phyloP scores from a whole-genome alignment of 371 early-diverging fungal genomes.

The Mortierella sp. region DNA sequence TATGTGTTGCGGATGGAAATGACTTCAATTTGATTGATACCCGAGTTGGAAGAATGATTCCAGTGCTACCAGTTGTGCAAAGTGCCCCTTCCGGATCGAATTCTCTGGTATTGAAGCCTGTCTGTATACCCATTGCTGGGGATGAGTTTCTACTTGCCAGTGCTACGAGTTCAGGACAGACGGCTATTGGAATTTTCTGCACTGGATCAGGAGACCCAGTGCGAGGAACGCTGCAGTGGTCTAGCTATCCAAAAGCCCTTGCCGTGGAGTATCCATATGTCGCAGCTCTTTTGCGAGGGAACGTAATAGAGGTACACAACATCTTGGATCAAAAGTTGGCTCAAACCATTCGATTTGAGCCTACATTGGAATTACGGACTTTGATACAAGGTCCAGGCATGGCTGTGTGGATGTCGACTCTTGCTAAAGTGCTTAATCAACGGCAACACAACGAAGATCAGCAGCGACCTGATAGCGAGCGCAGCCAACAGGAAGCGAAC shows the following conservation, averaged over 20 bases:
- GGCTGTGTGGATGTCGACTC: slow-evolving; percentile 58
- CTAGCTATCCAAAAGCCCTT: slow-evolving; percentile 74
- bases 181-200: slow-evolving; percentile 82
- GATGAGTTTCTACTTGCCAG: slow-evolving; percentile 83
- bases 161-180: slow-evolving; percentile 66
- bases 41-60: slow-evolving; percentile 61
- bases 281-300: slow-evolving; percentile 75
- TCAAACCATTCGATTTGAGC: slow-evolving; percentile 68
- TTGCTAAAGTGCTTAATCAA: slow-evolving; percentile 18
- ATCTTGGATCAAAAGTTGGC: slow-evolving; percentile 74
- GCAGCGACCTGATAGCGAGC: background rate
- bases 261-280: slow-evolving; percentile 85
- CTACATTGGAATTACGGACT: slow-evolving; percentile 62
- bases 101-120: slow-evolving; percentile 66
- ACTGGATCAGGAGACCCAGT: slow-evolving; percentile 77
- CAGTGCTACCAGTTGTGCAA: slow-evolving; percentile 74
- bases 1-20: slow-evolving; percentile 77
- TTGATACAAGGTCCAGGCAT: slow-evolving; percentile 66
- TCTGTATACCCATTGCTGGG: slow-evolving; percentile 70
- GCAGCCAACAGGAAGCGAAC: slow-evolving; percentile 20
- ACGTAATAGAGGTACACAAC: slow-evolving; percentile 83
- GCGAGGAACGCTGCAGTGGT: slow-evolving; percentile 85
- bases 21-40: slow-evolving; percentile 75
- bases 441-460: background rate
- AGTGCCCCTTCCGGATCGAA: slow-evolving; percentile 59